Conservation (phyloP, 768 basidiomycete species). For the Cyclocybe aegerita region DNA sequence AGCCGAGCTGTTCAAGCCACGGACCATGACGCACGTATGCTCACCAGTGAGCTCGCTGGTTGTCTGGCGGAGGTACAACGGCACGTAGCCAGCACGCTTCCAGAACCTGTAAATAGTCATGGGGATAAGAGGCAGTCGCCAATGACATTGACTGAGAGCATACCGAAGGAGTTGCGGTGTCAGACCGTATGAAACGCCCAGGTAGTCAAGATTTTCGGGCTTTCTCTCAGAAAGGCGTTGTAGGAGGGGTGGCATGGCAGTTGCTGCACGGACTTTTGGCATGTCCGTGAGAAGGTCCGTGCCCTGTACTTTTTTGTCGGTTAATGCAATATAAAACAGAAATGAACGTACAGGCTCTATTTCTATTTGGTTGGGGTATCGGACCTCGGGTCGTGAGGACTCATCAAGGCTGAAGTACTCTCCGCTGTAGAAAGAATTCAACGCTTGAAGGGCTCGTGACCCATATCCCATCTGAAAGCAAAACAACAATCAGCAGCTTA, state of each 20-base stretch:
- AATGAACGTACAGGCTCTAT: constrained; percentile 41
- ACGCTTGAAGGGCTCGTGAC: constrained; percentile 77
- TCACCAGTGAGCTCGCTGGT: constrained; percentile 95
- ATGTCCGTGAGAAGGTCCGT: constrained; percentile 72
- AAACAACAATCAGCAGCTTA: constrained; percentile 8
- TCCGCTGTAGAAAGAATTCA: constrained; percentile 91
- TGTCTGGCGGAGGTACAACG: constrained; percentile 92
- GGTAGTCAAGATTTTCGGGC: constrained; percentile 88
- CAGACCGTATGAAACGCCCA: constrained; percentile 95
- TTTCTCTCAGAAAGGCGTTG: constrained; percentile 87
- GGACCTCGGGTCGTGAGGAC: constrained; percentile 44
- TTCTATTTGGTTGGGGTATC: constrained; percentile 57
- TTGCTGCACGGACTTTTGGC: constrained; percentile 67
- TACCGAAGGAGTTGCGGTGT: constrained; percentile 81
- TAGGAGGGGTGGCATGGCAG: constrained; percentile 89
- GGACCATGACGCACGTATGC: constrained; percentile 94
- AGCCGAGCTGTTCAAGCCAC: constrained; percentile 70
- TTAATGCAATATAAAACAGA: background rate
- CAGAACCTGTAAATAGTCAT: constrained; percentile 63
- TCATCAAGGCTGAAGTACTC: constrained; percentile 91
- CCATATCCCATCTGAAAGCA: constrained; percentile 91
- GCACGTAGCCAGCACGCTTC: constrained; percentile 91
- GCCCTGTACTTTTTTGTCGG: constrained; percentile 21
- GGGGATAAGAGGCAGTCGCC: background rate
- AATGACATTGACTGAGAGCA: constrained; percentile 8